phyloP scores from a whole-genome alignment of 2,329 filamentous ascomycete species.

The Diaporthe citriasiana region DNA sequence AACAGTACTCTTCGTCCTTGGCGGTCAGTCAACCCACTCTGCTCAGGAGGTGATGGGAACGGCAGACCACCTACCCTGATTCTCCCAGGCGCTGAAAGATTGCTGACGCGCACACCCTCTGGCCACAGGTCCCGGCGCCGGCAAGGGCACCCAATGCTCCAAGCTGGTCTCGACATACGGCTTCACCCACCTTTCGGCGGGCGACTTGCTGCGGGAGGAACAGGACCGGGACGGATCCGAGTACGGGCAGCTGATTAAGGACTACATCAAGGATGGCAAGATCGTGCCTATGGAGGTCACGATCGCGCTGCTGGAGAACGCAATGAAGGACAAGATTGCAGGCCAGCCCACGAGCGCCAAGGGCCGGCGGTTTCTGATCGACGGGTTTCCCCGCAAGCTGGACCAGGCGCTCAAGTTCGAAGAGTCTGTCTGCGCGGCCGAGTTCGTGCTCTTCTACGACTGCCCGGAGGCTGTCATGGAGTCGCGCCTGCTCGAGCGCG shows the following conservation, averaged over 20 bases:
- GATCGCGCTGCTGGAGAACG: slow-evolving; percentile 91
- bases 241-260: slow-evolving; percentile 93
- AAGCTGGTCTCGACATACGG: slow-evolving; percentile 89
- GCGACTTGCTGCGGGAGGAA: slow-evolving; percentile 93
- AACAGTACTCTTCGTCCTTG: slow-evolving; percentile 43
- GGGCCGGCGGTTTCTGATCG: slow-evolving; percentile 81
- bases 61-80: not conserved
- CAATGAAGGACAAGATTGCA: slow-evolving; percentile 81
- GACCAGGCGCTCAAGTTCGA: slow-evolving; percentile 98
- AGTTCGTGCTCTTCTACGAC: slow-evolving; percentile 93
- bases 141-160: slow-evolving; percentile 96
- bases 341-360: slow-evolving; percentile 53
- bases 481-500: slow-evolving; percentile 84
- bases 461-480: slow-evolving; percentile 93
- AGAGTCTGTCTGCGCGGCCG: slow-evolving; percentile 84
- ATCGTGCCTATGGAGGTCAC: slow-evolving; percentile 99
- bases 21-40: slow-evolving; percentile 29
- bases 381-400: slow-evolving; percentile 95
- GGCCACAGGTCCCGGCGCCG: slow-evolving; percentile 82
- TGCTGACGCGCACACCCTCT: not conserved
- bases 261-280: slow-evolving; percentile 92
- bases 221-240: slow-evolving; percentile 88
- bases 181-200: slow-evolving; percentile 94
- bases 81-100: not conserved
- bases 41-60: not conserved